Base-by-base conservation (phyloP, 257 asterid species). In the Primulina eburnea region DNA sequence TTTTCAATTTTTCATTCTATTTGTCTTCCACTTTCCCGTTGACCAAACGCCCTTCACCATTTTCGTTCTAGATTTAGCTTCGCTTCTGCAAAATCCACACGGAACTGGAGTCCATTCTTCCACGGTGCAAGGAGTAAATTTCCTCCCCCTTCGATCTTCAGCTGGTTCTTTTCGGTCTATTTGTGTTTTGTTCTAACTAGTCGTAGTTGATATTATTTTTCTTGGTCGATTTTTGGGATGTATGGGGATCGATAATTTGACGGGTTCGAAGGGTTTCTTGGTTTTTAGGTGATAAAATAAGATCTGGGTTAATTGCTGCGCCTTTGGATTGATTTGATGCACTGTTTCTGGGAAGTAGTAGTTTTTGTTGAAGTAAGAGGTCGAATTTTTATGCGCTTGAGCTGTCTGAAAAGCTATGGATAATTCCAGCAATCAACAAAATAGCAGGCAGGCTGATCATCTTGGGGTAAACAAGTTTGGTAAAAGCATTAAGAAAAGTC, bases 401-500 rank as follows among this genome's bases (percentile, higher is more conserved):
- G 20, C 62, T 43, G 64, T 16, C 58, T 71, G 58, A 35, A 18
- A 21, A 62, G 32, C 60, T 74, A 91, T 91, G 97, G 95, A 83
- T 72, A 79, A 84, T 83, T 77, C 96, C 4, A 84, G 84, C 65
- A 83, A 78, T 61, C 75, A 76, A 40, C 82, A 84, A 65, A 60
- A 70, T 77, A 80, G 66, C 77, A 77, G 88, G 79, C 86, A 80
- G 71, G 60, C 72, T 6, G 97, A 91, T 81, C 82, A 78, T 75
- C 77, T 92, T 66, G 96, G 98, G 40, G 86, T 92, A 70, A 92
- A 87, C 85, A 89, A 80, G 88, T 79, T 88, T 72, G 96, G 96
- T 9, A 92, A 83, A 81, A 89, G 83, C 72, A 92, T 92, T 47
- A 89, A 86, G 89, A 92, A 92, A 75, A 92, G 96, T 60, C 94